phyloP scores from a whole-genome alignment of 345 rosid genomes.

The Linum trigynum region DNA sequence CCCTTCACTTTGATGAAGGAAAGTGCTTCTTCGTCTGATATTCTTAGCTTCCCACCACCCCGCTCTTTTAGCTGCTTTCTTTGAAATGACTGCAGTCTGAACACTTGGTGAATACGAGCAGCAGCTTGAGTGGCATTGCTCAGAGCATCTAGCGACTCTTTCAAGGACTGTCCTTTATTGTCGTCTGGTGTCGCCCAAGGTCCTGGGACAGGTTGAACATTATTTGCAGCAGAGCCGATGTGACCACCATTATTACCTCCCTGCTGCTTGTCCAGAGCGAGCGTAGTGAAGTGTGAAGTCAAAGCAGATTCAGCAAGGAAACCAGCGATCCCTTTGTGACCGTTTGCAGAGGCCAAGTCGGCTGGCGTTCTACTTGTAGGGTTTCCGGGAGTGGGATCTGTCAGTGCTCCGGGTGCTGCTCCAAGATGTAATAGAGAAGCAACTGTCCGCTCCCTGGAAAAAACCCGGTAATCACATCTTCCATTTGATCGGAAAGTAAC shows the following conservation, averaged over 20 bases:
- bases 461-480: background rate
- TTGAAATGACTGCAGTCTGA: conserved; percentile 87
- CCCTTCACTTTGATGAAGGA: conserved; percentile 53
- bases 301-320: conserved; percentile 78
- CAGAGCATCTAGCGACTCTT: conserved; percentile 77
- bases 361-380: conserved; percentile 72
- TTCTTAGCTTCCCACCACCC: conserved; percentile 40
- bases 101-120: conserved; percentile 78
- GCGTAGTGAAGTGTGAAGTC: conserved; percentile 44
- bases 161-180: conserved; percentile 35
- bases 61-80: conserved; percentile 57
- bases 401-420: conserved; percentile 72
- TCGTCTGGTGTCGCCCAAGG: conserved; percentile 23
- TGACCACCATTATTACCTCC: conserved; percentile 11
- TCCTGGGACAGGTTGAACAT: conserved; percentile 31
- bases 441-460: conserved; percentile 58
- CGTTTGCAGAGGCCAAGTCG: conserved; percentile 69
- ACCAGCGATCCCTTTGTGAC: conserved; percentile 90
- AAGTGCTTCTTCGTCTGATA: conserved; percentile 58
- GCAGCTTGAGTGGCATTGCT: conserved; percentile 85
- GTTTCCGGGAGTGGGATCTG: conserved; percentile 65
- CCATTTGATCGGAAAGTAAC: background rate
- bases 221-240: conserved; percentile 20
- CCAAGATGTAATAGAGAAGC: conserved; percentile 69
- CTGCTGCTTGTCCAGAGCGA: conserved; percentile 40